phyloP scores from a whole-genome alignment of 345 rosid species.

The Brassica incana region DNA sequence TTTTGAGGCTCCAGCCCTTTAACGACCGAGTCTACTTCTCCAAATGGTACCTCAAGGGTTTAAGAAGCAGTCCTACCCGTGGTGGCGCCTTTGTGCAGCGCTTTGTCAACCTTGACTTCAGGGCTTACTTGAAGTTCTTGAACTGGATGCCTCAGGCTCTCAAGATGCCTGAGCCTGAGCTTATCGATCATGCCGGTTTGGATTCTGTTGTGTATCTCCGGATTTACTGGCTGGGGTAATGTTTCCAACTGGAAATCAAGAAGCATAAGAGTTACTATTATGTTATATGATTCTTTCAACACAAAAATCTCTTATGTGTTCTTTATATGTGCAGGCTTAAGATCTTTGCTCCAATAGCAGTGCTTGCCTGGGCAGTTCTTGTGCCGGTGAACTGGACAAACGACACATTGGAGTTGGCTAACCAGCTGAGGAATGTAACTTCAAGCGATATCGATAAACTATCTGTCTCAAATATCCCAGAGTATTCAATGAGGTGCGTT shows the following conservation, averaged over 20 bases:
- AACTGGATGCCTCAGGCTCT: slow-evolving; percentile 94
- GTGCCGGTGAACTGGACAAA: slow-evolving; percentile 87
- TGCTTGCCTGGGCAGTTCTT: slow-evolving; percentile 75
- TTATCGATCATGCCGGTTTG: slow-evolving; percentile 94
- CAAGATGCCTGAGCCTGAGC: slow-evolving; percentile 92
- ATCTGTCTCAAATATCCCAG: slow-evolving; percentile 79
- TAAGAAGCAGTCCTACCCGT: slow-evolving; percentile 66
- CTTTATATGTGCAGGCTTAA: slow-evolving; percentile 56
- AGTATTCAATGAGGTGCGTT: slow-evolving; percentile 62
- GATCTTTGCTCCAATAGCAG: slow-evolving; percentile 77
- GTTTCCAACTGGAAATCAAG: slow-evolving; percentile 1
- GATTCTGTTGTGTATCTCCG: slow-evolving; percentile 92
- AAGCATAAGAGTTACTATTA: too few species aligned
- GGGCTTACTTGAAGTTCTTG: slow-evolving; percentile 70
- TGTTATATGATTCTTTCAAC: not conserved
- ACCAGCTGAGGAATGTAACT: slow-evolving; percentile 57
- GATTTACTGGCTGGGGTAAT: slow-evolving; percentile 90
- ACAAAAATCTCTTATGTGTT: not conserved
- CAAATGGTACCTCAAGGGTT: slow-evolving; percentile 92
- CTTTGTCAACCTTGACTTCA: slow-evolving; percentile 78
- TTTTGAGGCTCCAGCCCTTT: slow-evolving; percentile 85
- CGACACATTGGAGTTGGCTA: slow-evolving; percentile 45
- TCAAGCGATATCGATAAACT: slow-evolving; percentile 86
- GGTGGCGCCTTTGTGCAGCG: slow-evolving; percentile 58
- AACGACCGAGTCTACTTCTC: slow-evolving; percentile 96